Conservation (phyloP, 768 basidiomycete species). For the Ramaria sp. region DNA sequence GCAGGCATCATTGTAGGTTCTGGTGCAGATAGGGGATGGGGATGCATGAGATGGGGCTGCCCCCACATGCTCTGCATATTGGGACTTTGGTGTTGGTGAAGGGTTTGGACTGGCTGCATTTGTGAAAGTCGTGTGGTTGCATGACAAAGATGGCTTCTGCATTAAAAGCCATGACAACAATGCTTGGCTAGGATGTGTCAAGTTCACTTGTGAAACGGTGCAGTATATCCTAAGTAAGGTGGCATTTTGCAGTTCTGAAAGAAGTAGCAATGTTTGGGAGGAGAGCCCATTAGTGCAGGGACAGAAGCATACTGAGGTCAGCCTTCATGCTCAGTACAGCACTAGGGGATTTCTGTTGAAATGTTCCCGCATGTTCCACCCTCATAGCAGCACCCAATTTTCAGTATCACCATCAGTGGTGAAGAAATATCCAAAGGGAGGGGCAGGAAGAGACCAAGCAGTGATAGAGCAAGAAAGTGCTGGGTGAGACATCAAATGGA, state of each 20-base stretch:
- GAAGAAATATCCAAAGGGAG: slow-evolving; percentile 7
- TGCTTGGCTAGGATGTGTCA: background rate
- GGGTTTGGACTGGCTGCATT: background rate
- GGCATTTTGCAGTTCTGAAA: background rate
- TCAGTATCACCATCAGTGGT: background rate
- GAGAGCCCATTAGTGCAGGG: background rate
- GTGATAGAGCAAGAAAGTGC: background rate
- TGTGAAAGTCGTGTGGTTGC: background rate
- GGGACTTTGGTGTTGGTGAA: background rate
- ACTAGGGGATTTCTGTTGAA: background rate
- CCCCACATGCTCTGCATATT: slow-evolving; percentile 7
- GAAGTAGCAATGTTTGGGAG: background rate
- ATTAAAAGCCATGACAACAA: background rate
- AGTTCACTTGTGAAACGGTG: background rate
- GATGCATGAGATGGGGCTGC: background rate
- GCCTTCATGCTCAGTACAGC: background rate
- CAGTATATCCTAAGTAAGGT: background rate
- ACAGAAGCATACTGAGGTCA: background rate
- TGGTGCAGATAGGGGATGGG: background rate
- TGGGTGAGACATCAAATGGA: background rate
- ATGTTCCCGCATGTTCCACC: slow-evolving; percentile 1
- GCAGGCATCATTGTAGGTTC: background rate
- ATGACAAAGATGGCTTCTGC: background rate
- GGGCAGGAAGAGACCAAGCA: background rate
- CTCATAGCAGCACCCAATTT: background rate